Base-by-base conservation (phyloP, 257 asterid species). In the Solanum chilense region DNA sequence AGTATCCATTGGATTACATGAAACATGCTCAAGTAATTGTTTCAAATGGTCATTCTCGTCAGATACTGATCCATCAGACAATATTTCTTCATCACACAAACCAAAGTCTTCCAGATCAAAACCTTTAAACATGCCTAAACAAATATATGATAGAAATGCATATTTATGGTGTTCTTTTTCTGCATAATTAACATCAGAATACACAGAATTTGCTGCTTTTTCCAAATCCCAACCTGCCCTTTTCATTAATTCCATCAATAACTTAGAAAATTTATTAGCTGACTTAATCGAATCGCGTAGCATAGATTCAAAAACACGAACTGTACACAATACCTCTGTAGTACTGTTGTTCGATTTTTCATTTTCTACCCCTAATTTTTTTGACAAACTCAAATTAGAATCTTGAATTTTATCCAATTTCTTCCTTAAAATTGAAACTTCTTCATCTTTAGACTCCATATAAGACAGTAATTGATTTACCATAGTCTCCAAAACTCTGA, bases 181-280 rank as follows among this genome's bases (percentile, higher is more conserved):
- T 9, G 91, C 89, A 88, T 93, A 95, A 76, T 87, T 89, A 82
- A 93, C 92, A 39, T 92, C 94, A 14, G 94, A 69, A 87, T 92
- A 87, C 74, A 94, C 94, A 1, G 96, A 94, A 88, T 88, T 85
- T 1, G 98, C 95, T 1, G 98, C 98, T 89, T 91, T 90, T 84
- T 93, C 95, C 93, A 97, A 93, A 89, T 96, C 98, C 98, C 99
- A 96, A 52, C 94, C 93, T 1, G 95, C 95, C 81, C 89, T 89
- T 35, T 87, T 91, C 99, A 96, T 97, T 92, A 97, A 91, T 62
- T 91, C 95, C 87, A 96, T 89, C 90, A 97, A 89, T 86, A 94
- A 76, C 90, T 94, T 97, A 27, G 94, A 93, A 70, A 97, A 96
- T 88, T 90, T 89, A 41, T 94, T 97, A 86, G 92, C 86, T 1